Base-by-base conservation (phyloP, 208 protist species). In the Trypanosoma mega region DNA sequence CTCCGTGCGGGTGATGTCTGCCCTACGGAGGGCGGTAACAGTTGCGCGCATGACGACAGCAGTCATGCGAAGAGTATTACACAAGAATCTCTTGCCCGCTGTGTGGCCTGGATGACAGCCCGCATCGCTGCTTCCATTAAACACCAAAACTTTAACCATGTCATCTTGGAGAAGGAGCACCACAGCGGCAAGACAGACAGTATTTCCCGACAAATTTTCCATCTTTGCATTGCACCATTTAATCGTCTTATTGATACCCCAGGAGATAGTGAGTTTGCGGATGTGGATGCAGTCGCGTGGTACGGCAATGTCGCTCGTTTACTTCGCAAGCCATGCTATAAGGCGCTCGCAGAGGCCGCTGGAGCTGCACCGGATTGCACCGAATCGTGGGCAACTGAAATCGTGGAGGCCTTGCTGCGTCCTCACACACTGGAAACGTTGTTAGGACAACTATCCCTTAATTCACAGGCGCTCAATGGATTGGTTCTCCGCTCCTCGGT, bases 221-320 rank as follows among this genome's bases (percentile, higher is more conserved):
- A 70, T 39, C 61, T 81, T 45, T 74, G 72, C 0, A 74, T 72
- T 30, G 66, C 61, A 3, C 76, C 78, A 9, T 89, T 90, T 59
- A 89, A 87, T 44, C 80, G 87, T 26, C 73, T 93, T 49, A 66
- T 93, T 50, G 76, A 69, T n/a, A 56, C 74, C 2, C 87, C 87
- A 8, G 68, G 79, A 51, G 63, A 37, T 11, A 73, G 54, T 29
- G 46, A 70, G 39, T 89, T 87, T 18, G 54, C 31, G 27, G 57
- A 78, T 33, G 64, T 87, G 7, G 67, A 87, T 29, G 50, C 72
- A 9, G n/a, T 27, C 34, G n/a, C 48, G 27, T 93, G 82, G 82
- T 68, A 75, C 29, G 16, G 30, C 0, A 49, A 44, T 6, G 36
- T 87, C 11, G 68, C 63, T n/a, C 2, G 37, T 11, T 23, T 74